These are phyloP conservation scores for Paramarasmius palmivorus DNA, from an alignment of 1,284 basidiomycete species.

Conservation along the genomic window DNA sequence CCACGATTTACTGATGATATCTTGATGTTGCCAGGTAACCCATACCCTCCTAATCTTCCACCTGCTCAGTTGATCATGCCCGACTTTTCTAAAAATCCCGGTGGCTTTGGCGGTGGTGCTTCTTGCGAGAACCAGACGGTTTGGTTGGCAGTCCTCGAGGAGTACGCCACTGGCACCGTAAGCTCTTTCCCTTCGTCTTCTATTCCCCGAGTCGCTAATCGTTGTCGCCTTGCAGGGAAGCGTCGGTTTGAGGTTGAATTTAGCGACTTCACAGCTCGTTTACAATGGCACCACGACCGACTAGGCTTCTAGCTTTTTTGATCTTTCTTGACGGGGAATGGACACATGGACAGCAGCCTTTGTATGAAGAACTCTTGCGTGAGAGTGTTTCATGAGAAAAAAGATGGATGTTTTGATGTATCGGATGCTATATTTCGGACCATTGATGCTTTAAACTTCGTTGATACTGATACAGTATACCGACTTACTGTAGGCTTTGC, in stretches of 20 bases:
- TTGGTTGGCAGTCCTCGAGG: conserved; percentile 45
- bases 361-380: neutral
- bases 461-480: too few species aligned
- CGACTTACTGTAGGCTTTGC: too few species aligned
- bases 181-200: conserved; percentile 11
- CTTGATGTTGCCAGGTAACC: conserved; percentile 27
- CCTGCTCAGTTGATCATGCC: conserved; percentile 48
- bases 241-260: conserved; percentile 20
- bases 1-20: conserved; percentile 11
- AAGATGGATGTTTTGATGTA: too few species aligned
- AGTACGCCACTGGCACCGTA: conserved; percentile 41
- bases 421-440: too few species aligned
- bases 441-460: too few species aligned
- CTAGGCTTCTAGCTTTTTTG: neutral
- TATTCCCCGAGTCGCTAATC: neutral
- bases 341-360: neutral
- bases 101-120: conserved; percentile 40
- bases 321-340: neutral
- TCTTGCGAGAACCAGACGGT: conserved; percentile 33
- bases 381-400: too few species aligned
- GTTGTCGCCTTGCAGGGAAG: conserved; percentile 10
- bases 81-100: conserved; percentile 42
- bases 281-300: conserved; percentile 17
- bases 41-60: conserved; percentile 39
- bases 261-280: conserved; percentile 15